Conservation (phyloP, 805 yeast genomes). For the Tetrapisispora arboricola region DNA sequence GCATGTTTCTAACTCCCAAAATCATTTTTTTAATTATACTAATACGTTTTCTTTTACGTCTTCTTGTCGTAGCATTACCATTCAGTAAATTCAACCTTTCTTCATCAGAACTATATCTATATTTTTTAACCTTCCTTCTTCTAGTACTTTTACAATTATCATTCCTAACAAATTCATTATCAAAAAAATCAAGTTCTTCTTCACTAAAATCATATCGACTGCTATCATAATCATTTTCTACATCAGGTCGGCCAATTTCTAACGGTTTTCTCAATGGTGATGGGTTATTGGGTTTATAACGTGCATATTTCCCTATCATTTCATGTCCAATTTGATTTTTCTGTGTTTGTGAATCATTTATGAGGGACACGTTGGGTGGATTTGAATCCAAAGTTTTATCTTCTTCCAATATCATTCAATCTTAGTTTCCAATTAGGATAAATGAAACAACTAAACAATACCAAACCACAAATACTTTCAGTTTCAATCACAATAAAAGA, state of each 20-base stretch:
- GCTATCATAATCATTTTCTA: neutral
- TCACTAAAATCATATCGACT: neutral
- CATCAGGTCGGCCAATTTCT: neutral
- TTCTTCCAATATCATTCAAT: neutral
- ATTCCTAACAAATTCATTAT: neutral
- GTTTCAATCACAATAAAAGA: too few species aligned
- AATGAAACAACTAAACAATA: too few species aligned
- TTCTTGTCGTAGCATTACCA: neutral
- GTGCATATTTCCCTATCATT: constrained; percentile 5
- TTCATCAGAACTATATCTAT: constrained; percentile 1
- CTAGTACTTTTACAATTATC: neutral
- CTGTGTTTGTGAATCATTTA: too few species aligned
- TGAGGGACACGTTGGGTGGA: neutral
- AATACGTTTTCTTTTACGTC: neutral
- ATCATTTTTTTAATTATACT: neutral
- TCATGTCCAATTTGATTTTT: neutral
- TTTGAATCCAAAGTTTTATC: neutral
- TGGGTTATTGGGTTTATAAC: constrained; percentile 10
- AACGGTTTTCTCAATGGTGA: constrained; percentile 11
- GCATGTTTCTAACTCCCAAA: neutral
- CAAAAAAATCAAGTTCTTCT: neutral
- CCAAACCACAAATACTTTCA: too few species aligned
- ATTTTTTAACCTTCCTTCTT: neutral
- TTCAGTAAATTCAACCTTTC: neutral
- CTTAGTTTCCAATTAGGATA: too few species aligned